Conservation (phyloP, 1,139 yeast genomes). For the Geotrichum histeridarum region DNA sequence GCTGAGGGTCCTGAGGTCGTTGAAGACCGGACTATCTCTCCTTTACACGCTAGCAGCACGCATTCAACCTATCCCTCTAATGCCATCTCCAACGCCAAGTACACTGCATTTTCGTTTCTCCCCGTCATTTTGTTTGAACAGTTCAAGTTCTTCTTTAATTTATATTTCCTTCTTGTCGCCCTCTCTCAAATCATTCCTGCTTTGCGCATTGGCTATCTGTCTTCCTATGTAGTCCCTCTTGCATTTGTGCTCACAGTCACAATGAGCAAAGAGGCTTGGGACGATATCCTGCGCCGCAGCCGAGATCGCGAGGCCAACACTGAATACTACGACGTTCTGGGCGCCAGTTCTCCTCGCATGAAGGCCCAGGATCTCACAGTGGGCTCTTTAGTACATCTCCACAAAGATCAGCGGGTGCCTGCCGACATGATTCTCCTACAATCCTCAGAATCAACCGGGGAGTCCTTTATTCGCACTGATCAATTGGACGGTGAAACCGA, state of each 20-base stretch:
- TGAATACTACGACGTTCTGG: constrained; percentile 70
- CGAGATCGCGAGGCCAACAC: constrained; percentile 86
- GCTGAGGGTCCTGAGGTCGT: constrained; percentile 13
- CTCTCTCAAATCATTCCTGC: constrained; percentile 90
- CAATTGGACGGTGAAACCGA: constrained; percentile 99
- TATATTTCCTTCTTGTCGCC: constrained; percentile 88
- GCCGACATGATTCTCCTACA: constrained; percentile 86
- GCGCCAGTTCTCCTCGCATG: constrained; percentile 33
- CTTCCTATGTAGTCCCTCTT: constrained; percentile 88
- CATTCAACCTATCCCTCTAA: constrained; percentile 55
- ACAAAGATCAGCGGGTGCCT: constrained; percentile 82
- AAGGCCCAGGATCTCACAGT: constrained; percentile 68
- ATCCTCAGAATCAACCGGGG: constrained; percentile 77
- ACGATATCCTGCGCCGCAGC: constrained; percentile 83
- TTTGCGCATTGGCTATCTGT: constrained; percentile 84
- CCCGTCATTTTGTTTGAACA: constrained; percentile 91
- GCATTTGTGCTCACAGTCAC: constrained; percentile 90
- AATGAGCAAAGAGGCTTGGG: constrained; percentile 92
- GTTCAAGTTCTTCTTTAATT: constrained; percentile 91
- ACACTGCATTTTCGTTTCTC: constrained; percentile 78
- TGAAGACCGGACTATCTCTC: constrained; percentile 20
- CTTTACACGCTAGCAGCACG: constrained; percentile 12
- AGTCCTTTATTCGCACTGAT: constrained; percentile 90
- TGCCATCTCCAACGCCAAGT: constrained; percentile 90
- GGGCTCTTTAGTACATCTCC: constrained; percentile 78